These are phyloP conservation scores for Hyaloscypha finlandica DNA, from an alignment of 495 filamentous ascomycete species.

Conservation along the genomic window DNA sequence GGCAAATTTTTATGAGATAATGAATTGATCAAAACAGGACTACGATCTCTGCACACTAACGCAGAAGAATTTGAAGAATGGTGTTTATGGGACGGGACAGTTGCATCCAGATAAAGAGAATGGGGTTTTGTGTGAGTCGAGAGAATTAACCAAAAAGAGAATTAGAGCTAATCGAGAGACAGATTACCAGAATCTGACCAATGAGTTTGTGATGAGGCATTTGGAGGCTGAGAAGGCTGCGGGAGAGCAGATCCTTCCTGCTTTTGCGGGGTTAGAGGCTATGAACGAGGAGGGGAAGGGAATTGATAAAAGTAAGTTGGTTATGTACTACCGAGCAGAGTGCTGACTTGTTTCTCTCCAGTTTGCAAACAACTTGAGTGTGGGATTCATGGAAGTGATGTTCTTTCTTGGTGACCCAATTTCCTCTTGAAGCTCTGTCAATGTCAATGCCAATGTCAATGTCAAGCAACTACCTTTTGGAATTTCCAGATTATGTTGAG, in stretches of 20 bases:
- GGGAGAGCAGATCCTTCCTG: constrained; percentile 50
- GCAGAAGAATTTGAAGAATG: constrained; percentile 47
- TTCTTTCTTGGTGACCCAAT: not conserved
- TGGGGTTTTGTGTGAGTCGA: constrained; percentile 37
- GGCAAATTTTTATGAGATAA: constrained; percentile 35
- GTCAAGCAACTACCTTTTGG: no score
- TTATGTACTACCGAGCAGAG: not conserved
- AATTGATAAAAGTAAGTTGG: not conserved
- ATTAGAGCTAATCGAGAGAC: not conserved
- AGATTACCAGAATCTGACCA: constrained; percentile 46
- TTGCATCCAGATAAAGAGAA: constrained; percentile 48
- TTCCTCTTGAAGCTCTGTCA: not conserved
- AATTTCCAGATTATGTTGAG: no score
- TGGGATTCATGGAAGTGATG: not conserved
- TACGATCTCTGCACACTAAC: constrained; percentile 43
- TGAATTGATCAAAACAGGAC: constrained; percentile 43
- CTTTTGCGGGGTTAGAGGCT: constrained; percentile 32
- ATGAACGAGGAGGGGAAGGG: not conserved
- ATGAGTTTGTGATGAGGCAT: constrained; percentile 43
- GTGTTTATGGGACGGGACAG: constrained; percentile 48
- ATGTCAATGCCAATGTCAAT: no score
- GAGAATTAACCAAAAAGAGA: not conserved
- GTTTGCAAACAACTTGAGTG: constrained; percentile 2
- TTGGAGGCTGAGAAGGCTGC: constrained; percentile 42
- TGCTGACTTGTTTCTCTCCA: not conserved